Evolutionary conservation across 2,329 filamentous ascomycete species (phyloP).

Genomic region (Plectosphaerella cucumerina): DNA sequence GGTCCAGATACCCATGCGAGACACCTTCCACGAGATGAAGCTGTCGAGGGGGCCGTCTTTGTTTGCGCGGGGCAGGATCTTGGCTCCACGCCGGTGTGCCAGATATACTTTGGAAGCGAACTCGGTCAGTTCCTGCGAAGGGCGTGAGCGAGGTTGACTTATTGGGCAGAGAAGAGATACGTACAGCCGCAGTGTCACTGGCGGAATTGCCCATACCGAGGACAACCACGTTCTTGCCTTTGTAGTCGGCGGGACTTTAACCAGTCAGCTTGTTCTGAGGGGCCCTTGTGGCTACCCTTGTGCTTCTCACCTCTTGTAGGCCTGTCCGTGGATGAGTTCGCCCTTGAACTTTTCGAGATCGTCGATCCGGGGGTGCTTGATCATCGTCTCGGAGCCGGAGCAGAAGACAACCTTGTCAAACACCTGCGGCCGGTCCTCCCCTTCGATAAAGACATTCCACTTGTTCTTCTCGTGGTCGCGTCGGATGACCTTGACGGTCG

Average conservation of each 20-base stretch:
- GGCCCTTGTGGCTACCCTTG: background rate
- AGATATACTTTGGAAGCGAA: slow-evolving; percentile 16
- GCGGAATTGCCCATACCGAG: slow-evolving; percentile 22
- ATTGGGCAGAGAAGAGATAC: background rate
- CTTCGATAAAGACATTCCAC: slow-evolving; percentile 14
- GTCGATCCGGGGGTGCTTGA: slow-evolving; percentile 14
- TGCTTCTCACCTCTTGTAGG: slow-evolving; percentile 15
- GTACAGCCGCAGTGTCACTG: slow-evolving; percentile 16
- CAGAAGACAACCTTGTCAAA: slow-evolving; percentile 21
- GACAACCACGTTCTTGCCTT: slow-evolving; percentile 17
- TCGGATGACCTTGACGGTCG: slow-evolving; percentile 6
- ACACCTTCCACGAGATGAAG: slow-evolving; percentile 14
- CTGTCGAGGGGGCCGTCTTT: slow-evolving; percentile 15
- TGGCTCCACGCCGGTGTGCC: slow-evolving; percentile 16
- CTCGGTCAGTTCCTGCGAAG: slow-evolving; percentile 12
- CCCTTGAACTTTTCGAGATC: slow-evolving; percentile 14
- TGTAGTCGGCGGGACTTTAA: slow-evolving; percentile 11
- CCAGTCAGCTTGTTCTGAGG: background rate
- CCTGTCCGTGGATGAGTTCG: slow-evolving; percentile 16
- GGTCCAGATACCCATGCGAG: slow-evolving; percentile 12
- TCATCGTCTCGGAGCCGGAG: slow-evolving; percentile 13
- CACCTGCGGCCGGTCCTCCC: slow-evolving; percentile 5
- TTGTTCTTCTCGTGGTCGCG: slow-evolving; percentile 7
- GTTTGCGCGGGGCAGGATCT: slow-evolving; percentile 15
- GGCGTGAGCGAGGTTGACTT: background rate